These are phyloP conservation scores for Trichoderma lentiforme DNA, from an alignment of 2,329 filamentous ascomycete genomes.

Conservation along the genomic window DNA sequence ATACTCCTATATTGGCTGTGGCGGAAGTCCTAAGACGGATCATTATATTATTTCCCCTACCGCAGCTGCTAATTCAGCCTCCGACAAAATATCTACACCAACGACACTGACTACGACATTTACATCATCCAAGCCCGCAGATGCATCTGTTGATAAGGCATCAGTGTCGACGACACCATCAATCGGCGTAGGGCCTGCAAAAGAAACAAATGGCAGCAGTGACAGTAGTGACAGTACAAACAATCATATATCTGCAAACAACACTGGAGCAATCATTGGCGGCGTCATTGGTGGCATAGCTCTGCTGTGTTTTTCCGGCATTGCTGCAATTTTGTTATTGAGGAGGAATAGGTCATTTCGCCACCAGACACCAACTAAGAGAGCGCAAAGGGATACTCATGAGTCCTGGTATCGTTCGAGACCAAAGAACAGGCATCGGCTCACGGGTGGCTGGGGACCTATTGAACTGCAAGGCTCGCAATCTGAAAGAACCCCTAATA, in stretches of 20 bases:
- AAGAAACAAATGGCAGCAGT: not conserved
- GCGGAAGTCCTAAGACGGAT: slow-evolving; percentile 25
- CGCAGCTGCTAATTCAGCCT: not conserved
- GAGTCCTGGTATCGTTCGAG: not conserved
- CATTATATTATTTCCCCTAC: slow-evolving; percentile 25
- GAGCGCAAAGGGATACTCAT: not conserved
- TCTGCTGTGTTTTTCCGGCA: slow-evolving; percentile 30
- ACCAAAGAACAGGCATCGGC: not conserved
- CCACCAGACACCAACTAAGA: not conserved
- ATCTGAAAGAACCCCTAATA: not conserved
- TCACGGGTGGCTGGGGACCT: slow-evolving; percentile 7
- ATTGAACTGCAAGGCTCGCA: not conserved
- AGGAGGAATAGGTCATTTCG: slow-evolving; percentile 8
- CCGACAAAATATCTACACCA: not conserved
- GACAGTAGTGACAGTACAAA: slow-evolving; percentile 3
- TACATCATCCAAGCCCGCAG: slow-evolving; percentile 3
- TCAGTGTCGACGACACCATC: not conserved
- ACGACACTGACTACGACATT: not conserved
- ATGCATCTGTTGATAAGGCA: not conserved
- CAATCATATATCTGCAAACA: slow-evolving; percentile 20
- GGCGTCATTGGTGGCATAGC: slow-evolving; percentile 35
- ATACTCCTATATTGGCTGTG: slow-evolving; percentile 38
- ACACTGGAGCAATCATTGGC: slow-evolving; percentile 33
- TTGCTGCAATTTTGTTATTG: slow-evolving; percentile 23
- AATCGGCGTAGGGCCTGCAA: not conserved